Conservation (phyloP, 2,329 filamentous ascomycete species). For the Neopestalotiopsis sp. region DNA sequence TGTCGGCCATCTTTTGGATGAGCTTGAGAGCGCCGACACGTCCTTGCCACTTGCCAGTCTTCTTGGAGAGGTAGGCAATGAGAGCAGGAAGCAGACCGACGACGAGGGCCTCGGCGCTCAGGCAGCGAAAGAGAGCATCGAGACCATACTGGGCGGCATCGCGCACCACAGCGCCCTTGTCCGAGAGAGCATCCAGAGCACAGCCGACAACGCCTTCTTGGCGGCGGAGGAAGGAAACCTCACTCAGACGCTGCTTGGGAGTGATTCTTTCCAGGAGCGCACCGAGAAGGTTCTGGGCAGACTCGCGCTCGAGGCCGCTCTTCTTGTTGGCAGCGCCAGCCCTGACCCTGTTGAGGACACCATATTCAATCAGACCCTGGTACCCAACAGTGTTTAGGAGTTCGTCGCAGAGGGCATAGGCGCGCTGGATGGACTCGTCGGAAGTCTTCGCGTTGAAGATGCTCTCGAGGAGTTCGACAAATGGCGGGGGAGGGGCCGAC, state of each 20-base stretch:
- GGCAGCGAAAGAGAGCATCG: slow-evolving; percentile 80
- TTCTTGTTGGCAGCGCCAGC: slow-evolving; percentile 94
- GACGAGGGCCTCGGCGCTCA: slow-evolving; percentile 83
- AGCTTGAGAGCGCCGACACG: slow-evolving; percentile 85
- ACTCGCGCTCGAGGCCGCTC: slow-evolving; percentile 81
- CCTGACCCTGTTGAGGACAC: slow-evolving; percentile 59
- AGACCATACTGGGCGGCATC: slow-evolving; percentile 94
- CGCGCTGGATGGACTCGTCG: slow-evolving; percentile 68
- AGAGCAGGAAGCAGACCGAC: slow-evolving; percentile 81
- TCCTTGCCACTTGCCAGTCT: slow-evolving; percentile 96
- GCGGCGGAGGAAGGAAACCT: slow-evolving; percentile 82
- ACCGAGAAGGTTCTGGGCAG: slow-evolving; percentile 92
- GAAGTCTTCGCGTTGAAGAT: slow-evolving; percentile 75
- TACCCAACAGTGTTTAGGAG: slow-evolving; percentile 59
- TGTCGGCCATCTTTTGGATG: slow-evolving; percentile 92
- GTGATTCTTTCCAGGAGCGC: slow-evolving; percentile 93
- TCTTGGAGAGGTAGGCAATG: slow-evolving; percentile 76
- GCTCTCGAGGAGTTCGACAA: slow-evolving; percentile 67
- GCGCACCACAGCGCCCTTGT: slow-evolving; percentile 87
- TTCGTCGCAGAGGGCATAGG: slow-evolving; percentile 63
- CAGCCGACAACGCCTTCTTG: slow-evolving; percentile 74
- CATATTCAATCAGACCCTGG: slow-evolving; percentile 57
- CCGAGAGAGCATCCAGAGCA: slow-evolving; percentile 83
- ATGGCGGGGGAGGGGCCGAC: slow-evolving; percentile 60
- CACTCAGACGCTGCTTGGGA: slow-evolving; percentile 74